Base-by-base conservation (phyloP, 2,329 filamentous ascomycete genomes). In the Teratosphaeria zuluensis region DNA sequence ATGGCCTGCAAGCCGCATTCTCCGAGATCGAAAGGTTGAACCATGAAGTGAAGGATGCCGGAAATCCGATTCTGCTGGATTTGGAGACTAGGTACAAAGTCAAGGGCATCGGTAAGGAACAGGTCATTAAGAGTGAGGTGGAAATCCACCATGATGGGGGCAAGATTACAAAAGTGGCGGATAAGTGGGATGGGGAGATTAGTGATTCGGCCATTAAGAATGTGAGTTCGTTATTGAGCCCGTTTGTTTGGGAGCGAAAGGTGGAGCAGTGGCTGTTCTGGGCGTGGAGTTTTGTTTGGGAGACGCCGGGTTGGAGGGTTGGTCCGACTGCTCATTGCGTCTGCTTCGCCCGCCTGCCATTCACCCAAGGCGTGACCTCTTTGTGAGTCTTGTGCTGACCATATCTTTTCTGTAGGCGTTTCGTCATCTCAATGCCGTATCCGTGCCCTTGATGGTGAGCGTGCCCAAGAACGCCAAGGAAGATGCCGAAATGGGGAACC, bases 21-120 rank as follows among this genome's bases (percentile, higher is more conserved):
- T 76, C 73, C 52, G 77, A 82, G 54, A 85, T 86, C 64, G 74
- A 81, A 67, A 78, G 82, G 30, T 73, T 82, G 53, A 72, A 75
- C 38, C 79, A 84, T 67, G 69, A 75, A 46, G 82, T 87, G 11
- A 81, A 73, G 0, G 77, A 75, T 16, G 70, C 74, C 0, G 82
- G 83, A 1, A 85, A 86, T 63, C 84, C 84, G 0, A 85, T 87
- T 48, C 71, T 77, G 59, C 72, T 87, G 65, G 76, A 83, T 52
- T 54, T 83, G 61, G 79, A 77, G 68, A 80, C 76, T 0, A 69
- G 75, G 56, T 84, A 83, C 68, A 76, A 76, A 4, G 70, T 83
- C 59, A 83, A 82, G 70, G 80, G 79, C 0, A 71, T 83, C 51
- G 73, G 73, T 0, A 79, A 74, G 62, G 80, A 82, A 68, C 74